A percentile compares a stretch with the other conserved stretches of the same genome.
These are phyloP conservation scores for Leccinum longicurvipes DNA, from an alignment of 768 basidiomycete species.

Conservation along the genomic window DNA sequence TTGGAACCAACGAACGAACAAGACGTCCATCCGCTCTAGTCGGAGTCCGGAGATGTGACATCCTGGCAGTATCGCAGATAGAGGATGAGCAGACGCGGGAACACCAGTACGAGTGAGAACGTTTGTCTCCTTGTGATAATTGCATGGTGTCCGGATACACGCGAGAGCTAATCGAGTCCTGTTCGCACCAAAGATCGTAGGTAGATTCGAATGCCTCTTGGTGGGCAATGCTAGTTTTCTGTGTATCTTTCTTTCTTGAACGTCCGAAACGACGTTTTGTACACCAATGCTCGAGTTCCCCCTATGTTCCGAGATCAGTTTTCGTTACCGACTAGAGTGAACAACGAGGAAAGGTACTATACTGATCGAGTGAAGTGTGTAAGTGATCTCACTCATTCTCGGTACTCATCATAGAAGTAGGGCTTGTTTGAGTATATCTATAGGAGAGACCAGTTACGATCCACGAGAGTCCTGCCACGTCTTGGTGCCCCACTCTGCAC, in stretches of 20 bases:
- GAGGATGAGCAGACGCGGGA: constrained; percentile 7
- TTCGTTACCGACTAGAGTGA: too few relatives aligned
- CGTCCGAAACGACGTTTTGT: constrained; percentile 35
- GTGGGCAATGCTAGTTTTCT: not conserved
- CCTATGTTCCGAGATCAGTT: constrained; percentile 14
- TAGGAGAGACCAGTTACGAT: too few relatives aligned
- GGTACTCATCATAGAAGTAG: too few relatives aligned
- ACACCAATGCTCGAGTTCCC: constrained; percentile 35
- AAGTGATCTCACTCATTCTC: too few relatives aligned
- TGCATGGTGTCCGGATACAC: constrained; percentile 36
- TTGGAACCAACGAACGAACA: too few relatives aligned
- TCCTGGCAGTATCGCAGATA: constrained; percentile 9
- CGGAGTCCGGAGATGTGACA: not conserved
- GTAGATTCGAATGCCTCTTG: constrained; percentile 7
- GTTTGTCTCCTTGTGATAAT: constrained; percentile 19
- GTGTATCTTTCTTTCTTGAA: not conserved
- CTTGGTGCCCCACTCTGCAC: too few relatives aligned
- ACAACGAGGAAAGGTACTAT: too few relatives aligned
- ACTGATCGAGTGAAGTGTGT: constrained; percentile 32
- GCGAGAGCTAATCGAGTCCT: constrained; percentile 39
- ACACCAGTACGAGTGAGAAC: constrained; percentile 39
- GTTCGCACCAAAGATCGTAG: constrained; percentile 23
- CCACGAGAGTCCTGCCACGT: too few relatives aligned
- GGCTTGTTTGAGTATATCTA: too few relatives aligned
- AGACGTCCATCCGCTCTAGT: too few relatives aligned